Conservation (phyloP, 73 alveolate species). For the Halteria grandinella region DNA sequence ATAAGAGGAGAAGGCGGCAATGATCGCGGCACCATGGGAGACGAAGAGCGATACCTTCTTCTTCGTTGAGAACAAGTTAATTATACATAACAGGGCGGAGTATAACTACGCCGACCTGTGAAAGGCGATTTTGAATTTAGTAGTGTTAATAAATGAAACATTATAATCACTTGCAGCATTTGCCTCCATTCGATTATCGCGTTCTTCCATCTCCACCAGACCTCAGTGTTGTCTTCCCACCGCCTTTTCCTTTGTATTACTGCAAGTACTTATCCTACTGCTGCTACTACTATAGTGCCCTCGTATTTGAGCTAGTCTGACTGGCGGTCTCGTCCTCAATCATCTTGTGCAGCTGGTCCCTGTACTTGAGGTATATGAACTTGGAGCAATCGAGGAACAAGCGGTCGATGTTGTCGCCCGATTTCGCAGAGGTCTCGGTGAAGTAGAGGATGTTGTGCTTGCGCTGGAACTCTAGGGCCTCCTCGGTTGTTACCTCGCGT, state of each 20-base stretch:
- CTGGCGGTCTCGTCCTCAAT: constrained; percentile 49
- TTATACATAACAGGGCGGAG: constrained; percentile 82
- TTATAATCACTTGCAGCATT: too few relatives aligned
- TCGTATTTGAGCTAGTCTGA: too few relatives aligned
- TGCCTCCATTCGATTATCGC: too few relatives aligned
- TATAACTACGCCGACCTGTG: constrained; percentile 77
- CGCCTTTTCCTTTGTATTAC: too few relatives aligned
- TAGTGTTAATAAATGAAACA: too few relatives aligned
- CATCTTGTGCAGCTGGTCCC: constrained; percentile 32
- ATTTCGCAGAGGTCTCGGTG: constrained; percentile 89
- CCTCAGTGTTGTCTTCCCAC: too few relatives aligned
- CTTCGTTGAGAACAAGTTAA: constrained; percentile 74
- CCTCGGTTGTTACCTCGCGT: constrained; percentile 79
- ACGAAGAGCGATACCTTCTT: constrained; percentile 84
- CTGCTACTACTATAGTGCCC: too few relatives aligned
- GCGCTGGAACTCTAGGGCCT: constrained; percentile 82
- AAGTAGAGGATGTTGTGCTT: constrained; percentile 78
- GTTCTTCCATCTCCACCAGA: too few relatives aligned
- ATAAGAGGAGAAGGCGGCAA: constrained; percentile 66
- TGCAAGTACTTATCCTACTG: too few relatives aligned
- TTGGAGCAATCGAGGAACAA: constrained; percentile 39
- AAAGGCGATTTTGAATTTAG: too few relatives aligned
- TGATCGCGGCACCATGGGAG: constrained; percentile 72
- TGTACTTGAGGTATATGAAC: constrained; percentile 34
- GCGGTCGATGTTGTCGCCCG: constrained; percentile 36